Evolutionary conservation across 2,329 filamentous ascomycete genomes (phyloP).

Genomic region (Aspergillus tamarii): DNA sequence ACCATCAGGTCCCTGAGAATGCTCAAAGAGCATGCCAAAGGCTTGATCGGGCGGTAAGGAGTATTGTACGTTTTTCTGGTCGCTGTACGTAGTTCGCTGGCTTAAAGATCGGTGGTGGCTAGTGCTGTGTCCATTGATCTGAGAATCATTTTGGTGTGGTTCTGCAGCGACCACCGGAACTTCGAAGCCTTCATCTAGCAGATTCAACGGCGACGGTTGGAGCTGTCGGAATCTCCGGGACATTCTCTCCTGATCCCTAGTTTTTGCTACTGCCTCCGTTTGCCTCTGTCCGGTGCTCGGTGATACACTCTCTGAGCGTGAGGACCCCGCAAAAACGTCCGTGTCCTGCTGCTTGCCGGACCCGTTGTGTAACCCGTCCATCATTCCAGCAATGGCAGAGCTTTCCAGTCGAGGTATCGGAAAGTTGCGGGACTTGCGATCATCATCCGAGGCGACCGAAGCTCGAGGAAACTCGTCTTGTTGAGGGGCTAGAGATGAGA

Average conservation of each 20-base stretch:
- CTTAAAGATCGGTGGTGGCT: slow-evolving; percentile 4
- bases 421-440: neutral
- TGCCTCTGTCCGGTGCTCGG: no score
- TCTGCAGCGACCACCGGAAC: neutral
- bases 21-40: slow-evolving; percentile 25
- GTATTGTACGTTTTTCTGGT: slow-evolving; percentile 20
- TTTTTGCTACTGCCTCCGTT: neutral
- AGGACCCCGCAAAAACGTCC: neutral
- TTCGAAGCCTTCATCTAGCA: neutral
- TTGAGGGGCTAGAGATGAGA: neutral
- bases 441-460: neutral
- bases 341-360: slow-evolving; percentile 3
- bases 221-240: neutral
- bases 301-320: neutral
- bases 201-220: neutral
- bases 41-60: slow-evolving; percentile 20
- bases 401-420: neutral
- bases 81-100: slow-evolving; percentile 11
- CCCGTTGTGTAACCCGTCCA: neutral
- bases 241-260: neutral
- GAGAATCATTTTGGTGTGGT: slow-evolving; percentile 2
- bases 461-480: neutral
- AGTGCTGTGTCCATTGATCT: slow-evolving; percentile 2
- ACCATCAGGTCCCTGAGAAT: slow-evolving; percentile 14
- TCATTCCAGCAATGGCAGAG: neutral